Base-by-base conservation (phyloP, 352 stramenopile genomes). In the Phytophthora syringae region DNA sequence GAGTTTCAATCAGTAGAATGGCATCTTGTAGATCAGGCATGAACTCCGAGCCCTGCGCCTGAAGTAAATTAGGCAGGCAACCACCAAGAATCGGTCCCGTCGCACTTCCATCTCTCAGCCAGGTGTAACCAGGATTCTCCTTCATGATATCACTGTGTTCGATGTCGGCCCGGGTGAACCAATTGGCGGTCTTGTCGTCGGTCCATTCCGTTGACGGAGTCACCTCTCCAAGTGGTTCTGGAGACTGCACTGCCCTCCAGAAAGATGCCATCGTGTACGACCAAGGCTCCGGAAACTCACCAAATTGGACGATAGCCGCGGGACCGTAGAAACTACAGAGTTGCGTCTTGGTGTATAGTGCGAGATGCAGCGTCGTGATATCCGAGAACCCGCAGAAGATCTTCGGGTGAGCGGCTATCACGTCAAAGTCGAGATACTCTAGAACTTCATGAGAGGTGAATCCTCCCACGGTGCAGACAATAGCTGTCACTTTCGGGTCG, bases 111-210 rank as follows among this genome's bases (percentile, higher is more conserved):
- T 28, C 12, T 5, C 79, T 75, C 1, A 89, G 50, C 76, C 78
- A 88, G 13, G 70, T 60, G 58, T 80, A 83, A 4, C 71, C 77
- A 3, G 51, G 24, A 58, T 91, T 89, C 3, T 32, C 55, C 43
- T 80, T 76, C 72, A 85, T 83, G 20, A 37, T 28, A 10, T 86
- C 61, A 37, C 52, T 27, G 52, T 88, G 69, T 1, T 48, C 67
- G 6, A 82, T 76, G 32, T 91, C 82, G 1, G 62, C 66, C 12
- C 69, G 60, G 0, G 70, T 81, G 25, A 85, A 52, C 80, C 82
- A 91, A 68, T 91, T 84, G 2, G 74, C 68, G 5, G 78, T 86
- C 59, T 86, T 88, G 67, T 91, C 79, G 44, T 89, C 76, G 1
- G 71, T 83, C 80, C 79, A 91, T 42, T 88, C 74, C 0, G 24